A percentile compares a stretch with the other conserved stretches of the same genome.
These are phyloP conservation scores for Lagenidium giganteum DNA, from an alignment of 352 stramenopile species.

Conservation along the genomic window DNA sequence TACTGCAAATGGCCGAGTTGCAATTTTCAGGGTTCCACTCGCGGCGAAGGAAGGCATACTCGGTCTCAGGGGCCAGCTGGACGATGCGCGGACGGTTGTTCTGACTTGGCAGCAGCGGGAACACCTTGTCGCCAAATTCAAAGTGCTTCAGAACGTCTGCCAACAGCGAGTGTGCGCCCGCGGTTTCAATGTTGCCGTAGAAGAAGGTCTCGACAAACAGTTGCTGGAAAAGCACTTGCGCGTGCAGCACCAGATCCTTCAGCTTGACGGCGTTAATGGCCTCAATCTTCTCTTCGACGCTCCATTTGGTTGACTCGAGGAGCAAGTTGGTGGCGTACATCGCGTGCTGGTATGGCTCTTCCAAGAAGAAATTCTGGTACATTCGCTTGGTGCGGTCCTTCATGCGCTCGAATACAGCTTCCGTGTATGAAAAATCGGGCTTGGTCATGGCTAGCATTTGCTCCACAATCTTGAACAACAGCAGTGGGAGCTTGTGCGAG, in stretches of 20 bases:
- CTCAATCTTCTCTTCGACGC: slow-evolving; percentile 79
- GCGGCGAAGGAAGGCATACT: slow-evolving; percentile 48
- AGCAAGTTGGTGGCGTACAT: slow-evolving; percentile 73
- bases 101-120: slow-evolving; percentile 48
- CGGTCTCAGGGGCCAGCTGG: slow-evolving; percentile 33
- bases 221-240: slow-evolving; percentile 56
- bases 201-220: slow-evolving; percentile 67
- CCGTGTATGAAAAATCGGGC: slow-evolving; percentile 43
- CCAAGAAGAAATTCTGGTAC: slow-evolving; percentile 86
- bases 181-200: slow-evolving; percentile 58
- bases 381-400: slow-evolving; percentile 79
- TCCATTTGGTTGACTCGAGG: slow-evolving; percentile 75
- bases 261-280: slow-evolving; percentile 58
- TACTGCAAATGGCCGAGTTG: slow-evolving; percentile 70
- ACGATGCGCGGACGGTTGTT: slow-evolving; percentile 44
- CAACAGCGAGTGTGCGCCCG: slow-evolving; percentile 24
- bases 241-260: slow-evolving; percentile 43
- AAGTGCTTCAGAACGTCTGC: slow-evolving; percentile 48
- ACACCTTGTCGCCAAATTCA: slow-evolving; percentile 13
- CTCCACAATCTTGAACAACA: slow-evolving; percentile 71
- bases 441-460: slow-evolving; percentile 43
- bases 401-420: slow-evolving; percentile 74
- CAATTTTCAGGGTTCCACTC: slow-evolving; percentile 69
- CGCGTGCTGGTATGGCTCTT: slow-evolving; percentile 90
- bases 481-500: slow-evolving; percentile 85